phyloP scores from a whole-genome alignment of 2,329 filamentous ascomycete genomes.

The Parastagonospora nodorum region DNA sequence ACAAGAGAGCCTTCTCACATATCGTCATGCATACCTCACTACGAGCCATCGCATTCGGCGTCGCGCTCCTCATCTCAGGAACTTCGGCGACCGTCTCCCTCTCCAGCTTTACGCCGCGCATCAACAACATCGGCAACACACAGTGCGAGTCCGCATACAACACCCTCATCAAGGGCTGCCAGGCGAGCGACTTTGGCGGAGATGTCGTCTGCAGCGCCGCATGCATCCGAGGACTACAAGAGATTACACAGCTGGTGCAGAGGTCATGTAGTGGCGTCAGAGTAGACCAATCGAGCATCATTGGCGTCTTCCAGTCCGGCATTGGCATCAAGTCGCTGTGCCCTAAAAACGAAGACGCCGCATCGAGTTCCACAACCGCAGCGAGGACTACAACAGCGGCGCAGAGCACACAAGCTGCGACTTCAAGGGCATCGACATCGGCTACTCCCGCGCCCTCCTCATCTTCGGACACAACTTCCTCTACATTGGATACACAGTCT shows the following conservation, averaged over 20 bases:
- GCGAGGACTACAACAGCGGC: conserved; percentile 6
- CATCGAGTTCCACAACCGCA: conserved; percentile 16
- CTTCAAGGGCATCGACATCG: conserved; percentile 6
- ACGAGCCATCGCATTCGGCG: conserved; percentile 22
- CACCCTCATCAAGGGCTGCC: conserved; percentile 48
- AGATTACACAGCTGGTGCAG: conserved; percentile 41
- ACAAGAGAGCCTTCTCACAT: not conserved
- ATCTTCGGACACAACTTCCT: conserved; percentile 3
- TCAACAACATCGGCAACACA: conserved; percentile 44
- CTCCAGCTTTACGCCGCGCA: conserved; percentile 51
- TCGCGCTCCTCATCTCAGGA: conserved; percentile 26
- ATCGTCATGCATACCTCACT: conserved; percentile 30
- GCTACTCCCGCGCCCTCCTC: conserved; percentile 2
- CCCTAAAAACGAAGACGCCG: conserved; percentile 32
- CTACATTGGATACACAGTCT: conserved; percentile 4
- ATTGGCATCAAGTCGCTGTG: conserved; percentile 48
- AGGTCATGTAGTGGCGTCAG: conserved; percentile 41
- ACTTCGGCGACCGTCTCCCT: conserved; percentile 48
- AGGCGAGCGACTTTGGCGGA: conserved; percentile 44
- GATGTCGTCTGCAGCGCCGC: conserved; percentile 38
- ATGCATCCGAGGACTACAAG: conserved; percentile 49
- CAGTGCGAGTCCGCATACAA: conserved; percentile 50
- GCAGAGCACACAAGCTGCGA: conserved; percentile 4
- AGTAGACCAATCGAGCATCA: conserved; percentile 47
- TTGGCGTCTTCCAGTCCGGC: conserved; percentile 50